These are phyloP conservation scores for Piromyces finnis DNA, from an alignment of 192 early-diverging fungal species.

Conservation along the genomic window DNA sequence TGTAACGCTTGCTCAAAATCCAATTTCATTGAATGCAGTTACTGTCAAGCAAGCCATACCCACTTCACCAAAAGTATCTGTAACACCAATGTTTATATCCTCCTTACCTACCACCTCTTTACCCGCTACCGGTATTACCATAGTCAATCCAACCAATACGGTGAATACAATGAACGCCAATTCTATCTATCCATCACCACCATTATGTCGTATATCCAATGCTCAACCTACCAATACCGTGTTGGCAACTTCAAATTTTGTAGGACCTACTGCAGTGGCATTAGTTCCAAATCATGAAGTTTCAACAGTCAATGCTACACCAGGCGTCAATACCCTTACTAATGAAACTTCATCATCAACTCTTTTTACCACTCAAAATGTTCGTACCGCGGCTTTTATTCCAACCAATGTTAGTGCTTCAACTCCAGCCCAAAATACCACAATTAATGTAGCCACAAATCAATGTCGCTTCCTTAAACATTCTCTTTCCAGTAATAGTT, in stretches of 20 bases:
- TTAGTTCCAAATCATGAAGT: neutral
- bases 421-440: neutral
- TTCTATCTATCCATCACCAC: neutral
- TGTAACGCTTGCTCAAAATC: neutral
- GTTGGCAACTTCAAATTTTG: neutral
- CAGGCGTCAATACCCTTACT: neutral
- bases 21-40: neutral
- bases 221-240: neutral
- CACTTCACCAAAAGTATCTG: neutral
- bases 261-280: neutral
- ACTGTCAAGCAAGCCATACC: neutral
- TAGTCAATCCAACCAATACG: neutral
- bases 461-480: neutral
- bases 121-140: neutral
- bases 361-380: neutral
- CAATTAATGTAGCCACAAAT: neutral
- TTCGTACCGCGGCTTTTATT: neutral
- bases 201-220: neutral
- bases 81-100: neutral
- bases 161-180: neutral
- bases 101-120: neutral
- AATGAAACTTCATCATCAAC: neutral
- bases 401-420: neutral
- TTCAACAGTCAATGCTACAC: neutral
- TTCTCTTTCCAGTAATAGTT: neutral